phyloP scores from a whole-genome alignment of 2,329 filamentous ascomycete species.

The Aspergillus sp. region DNA sequence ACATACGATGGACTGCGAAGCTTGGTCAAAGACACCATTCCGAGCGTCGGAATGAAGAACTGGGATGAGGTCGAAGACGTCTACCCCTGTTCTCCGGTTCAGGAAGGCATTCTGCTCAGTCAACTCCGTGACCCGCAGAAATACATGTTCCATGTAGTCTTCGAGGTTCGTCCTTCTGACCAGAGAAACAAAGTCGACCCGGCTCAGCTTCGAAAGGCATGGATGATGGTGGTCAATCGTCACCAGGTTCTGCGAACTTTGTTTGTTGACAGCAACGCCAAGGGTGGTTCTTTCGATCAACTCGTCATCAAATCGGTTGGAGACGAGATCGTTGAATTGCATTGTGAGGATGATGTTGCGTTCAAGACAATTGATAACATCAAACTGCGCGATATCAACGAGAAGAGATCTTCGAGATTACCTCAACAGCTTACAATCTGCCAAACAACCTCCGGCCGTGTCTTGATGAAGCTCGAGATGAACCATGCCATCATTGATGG shows the following conservation, averaged over 20 bases:
- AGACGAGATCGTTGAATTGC: slow-evolving; percentile 27
- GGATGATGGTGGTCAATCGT: slow-evolving; percentile 32
- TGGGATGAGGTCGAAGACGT: slow-evolving; percentile 33
- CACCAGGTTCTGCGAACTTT: slow-evolving; percentile 35
- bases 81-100: slow-evolving; percentile 39
- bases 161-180: slow-evolving; percentile 29
- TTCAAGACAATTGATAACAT: slow-evolving; percentile 28
- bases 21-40: slow-evolving; percentile 36
- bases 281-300: slow-evolving; percentile 38
- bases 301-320: slow-evolving; percentile 31
- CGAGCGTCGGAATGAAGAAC: slow-evolving; percentile 32
- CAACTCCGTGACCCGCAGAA: slow-evolving; percentile 35
- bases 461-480: slow-evolving; percentile 38
- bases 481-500: slow-evolving; percentile 41
- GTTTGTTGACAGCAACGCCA: slow-evolving; percentile 36
- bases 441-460: slow-evolving; percentile 27
- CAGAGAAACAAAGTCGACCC: slow-evolving; percentile 23
- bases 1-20: slow-evolving; percentile 41
- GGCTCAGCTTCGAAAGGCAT: slow-evolving; percentile 30
- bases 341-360: slow-evolving; percentile 29
- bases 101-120: slow-evolving; percentile 39
- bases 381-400: slow-evolving; percentile 27
- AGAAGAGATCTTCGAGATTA: slow-evolving; percentile 25
- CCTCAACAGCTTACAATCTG: slow-evolving; percentile 38
- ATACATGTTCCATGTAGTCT: slow-evolving; percentile 38